Evolutionary conservation across 768 basidiomycete genomes (phyloP).

Genomic region (Pleurotus pulmonarius): DNA sequence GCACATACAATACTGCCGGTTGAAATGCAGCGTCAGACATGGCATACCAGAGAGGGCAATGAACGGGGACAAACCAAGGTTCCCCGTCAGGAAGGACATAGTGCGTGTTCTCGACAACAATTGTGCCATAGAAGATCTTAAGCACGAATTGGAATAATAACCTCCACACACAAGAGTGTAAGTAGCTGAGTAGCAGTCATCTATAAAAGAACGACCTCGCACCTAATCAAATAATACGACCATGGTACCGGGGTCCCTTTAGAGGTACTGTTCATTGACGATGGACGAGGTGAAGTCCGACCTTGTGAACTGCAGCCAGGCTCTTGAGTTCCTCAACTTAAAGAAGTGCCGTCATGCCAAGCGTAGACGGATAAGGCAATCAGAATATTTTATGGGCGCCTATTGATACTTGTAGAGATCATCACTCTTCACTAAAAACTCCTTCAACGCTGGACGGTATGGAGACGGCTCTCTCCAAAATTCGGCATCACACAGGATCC

Average conservation of each 20-base stretch:
- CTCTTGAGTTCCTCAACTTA: neutral
- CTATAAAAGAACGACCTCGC: constrained; percentile 5
- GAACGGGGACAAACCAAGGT: constrained; percentile 54
- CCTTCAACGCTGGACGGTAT: constrained; percentile 24
- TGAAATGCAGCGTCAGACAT: neutral
- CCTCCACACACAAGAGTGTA: constrained; percentile 26
- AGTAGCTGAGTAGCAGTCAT: neutral
- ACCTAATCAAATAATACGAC: constrained; percentile 72
- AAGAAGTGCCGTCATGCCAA: neutral
- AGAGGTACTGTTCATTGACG: constrained; percentile 20
- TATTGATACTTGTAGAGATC: neutral
- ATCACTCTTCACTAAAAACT: neutral
- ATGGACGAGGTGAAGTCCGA: neutral
- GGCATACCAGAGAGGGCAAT: neutral
- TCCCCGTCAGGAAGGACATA: constrained; percentile 67
- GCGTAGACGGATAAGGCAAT: neutral
- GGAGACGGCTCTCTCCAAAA: constrained; percentile 76
- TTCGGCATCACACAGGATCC: constrained; percentile 81
- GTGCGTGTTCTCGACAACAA: constrained; percentile 77
- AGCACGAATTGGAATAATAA: constrained; percentile 78
- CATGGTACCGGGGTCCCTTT: constrained; percentile 46
- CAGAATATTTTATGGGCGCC: neutral
- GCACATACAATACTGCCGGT: constrained; percentile 69
- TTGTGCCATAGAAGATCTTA: constrained; percentile 87
- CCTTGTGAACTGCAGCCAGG: neutral